A percentile compares a stretch with the other conserved stretches of the same genome.
These are phyloP conservation scores for Hemerocallis citrina DNA, from an alignment of 106 monocot genomes.

Conservation along the genomic window DNA sequence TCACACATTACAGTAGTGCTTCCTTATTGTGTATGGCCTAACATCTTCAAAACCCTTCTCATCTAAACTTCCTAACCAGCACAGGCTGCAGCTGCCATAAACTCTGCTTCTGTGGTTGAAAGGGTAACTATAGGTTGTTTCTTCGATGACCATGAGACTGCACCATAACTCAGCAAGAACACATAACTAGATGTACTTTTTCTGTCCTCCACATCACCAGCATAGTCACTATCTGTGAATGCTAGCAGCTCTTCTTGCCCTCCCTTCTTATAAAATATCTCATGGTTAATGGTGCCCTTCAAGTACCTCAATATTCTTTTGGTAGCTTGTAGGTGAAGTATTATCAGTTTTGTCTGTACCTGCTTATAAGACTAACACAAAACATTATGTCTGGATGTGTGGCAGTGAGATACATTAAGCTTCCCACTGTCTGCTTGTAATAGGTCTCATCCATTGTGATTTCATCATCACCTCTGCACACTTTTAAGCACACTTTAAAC, in stretches of 20 bases:
- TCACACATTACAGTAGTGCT: background rate
- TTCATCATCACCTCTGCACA: too few relatives aligned
- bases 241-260: background rate
- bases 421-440: background rate
- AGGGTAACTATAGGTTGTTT: background rate
- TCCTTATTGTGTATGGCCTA: background rate
- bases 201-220: background rate
- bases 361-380: background rate
- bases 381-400: background rate
- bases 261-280: background rate
- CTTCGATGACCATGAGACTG: background rate
- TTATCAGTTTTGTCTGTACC: background rate
- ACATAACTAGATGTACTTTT: background rate
- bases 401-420: background rate
- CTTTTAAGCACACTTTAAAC: too few relatives aligned
- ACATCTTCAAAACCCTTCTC: background rate
- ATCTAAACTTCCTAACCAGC: background rate
- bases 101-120: background rate
- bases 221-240: background rate
- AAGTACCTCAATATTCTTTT: background rate
- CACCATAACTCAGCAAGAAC: background rate
- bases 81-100: background rate
- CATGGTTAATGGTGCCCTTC: background rate
- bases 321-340: background rate
- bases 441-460: background rate